Evolutionary conservation across 2,329 filamentous ascomycete species (phyloP), one percentile per base, ranked within the genome.

Genomic region (Ploettnerulaceae sp.): DNA sequence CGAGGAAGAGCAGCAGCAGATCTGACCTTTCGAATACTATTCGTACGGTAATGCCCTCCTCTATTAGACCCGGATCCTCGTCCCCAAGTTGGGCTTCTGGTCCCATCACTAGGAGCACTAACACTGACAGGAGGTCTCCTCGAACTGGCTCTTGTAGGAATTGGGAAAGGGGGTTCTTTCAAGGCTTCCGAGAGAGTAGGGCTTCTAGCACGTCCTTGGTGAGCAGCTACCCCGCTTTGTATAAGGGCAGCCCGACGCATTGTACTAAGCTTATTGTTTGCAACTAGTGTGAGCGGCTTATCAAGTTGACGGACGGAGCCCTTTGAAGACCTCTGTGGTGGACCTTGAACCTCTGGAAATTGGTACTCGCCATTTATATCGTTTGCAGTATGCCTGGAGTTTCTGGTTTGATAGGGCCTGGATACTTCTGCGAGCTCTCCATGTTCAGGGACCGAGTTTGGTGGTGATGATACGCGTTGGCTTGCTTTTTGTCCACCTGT

Each of bases 111-210:
- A 7, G 60, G 73, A 2, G 73, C 71, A 62, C 86, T 89, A 40
- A 76, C 71, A 55, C 77, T 83, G 49, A 81, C 67, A 0, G 81
- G 77, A 17, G 83, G 76, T 59, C 84, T 82, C 49, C 89, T 81
- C 5, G 90, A 98, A 66, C 91, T 97, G 22, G 88, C 86, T 47
- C 93, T 76, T 3, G 83, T 84, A 0, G 93, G 93, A 5, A 98
- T 95, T 0, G 93, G 90, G 70, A 95, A 96, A 0, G 93, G 93
- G 21, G 93, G 90, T 42, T 79, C 73, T 22, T 65, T 60, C 18
- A 71, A 69, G 45, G 70, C 51, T 50, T 81, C 88, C 39, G 71
- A 74, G 43, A 80, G 67, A 63, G 75, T 88, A 37, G 84, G 82
- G 60, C 81, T 89, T 50, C 78, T 71, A 7, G 82, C 73, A 26